phyloP scores from a whole-genome alignment of 1,284 basidiomycete species.

The Ustilago trichophora region DNA sequence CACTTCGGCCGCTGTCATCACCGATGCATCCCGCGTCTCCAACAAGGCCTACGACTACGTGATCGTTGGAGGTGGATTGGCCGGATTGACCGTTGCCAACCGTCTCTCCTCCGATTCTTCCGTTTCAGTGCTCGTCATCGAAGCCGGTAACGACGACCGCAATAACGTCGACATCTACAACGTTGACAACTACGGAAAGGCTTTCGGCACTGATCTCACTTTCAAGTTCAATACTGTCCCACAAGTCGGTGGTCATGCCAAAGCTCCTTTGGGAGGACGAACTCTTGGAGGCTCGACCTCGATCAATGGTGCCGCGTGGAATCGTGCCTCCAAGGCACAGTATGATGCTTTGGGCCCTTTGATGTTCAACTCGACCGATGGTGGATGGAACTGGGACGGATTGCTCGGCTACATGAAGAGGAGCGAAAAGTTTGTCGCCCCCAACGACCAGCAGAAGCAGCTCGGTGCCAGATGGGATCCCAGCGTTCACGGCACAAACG shows the following conservation, averaged over 20 bases:
- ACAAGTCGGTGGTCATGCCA: conserved; percentile 61
- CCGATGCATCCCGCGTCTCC: conserved; percentile 9
- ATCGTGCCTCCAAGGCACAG: conserved; percentile 72
- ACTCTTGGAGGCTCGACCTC: conserved; percentile 74
- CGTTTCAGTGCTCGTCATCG: conserved; percentile 61
- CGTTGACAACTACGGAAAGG: conserved; percentile 69
- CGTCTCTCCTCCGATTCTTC: conserved; percentile 58
- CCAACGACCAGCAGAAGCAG: conserved; percentile 70
- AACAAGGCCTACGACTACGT: conserved; percentile 61
- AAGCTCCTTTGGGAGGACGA: conserved; percentile 70
- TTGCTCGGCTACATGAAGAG: conserved; percentile 72
- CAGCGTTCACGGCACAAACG: conserved; percentile 70
- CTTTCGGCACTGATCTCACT: conserved; percentile 70
- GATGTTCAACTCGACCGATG: conserved; percentile 67
- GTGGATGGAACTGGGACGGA: conserved; percentile 72
- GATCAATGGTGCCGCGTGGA: conserved; percentile 74
- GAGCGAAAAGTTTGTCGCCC: conserved; percentile 72
- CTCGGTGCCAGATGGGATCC: conserved; percentile 70
- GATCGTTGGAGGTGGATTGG: conserved; percentile 57
- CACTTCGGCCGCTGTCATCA: conserved; percentile 17
- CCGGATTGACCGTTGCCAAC: conserved; percentile 60
- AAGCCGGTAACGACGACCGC: conserved; percentile 60
- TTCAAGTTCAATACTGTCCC: conserved; percentile 71
- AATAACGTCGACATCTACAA: conserved; percentile 28
- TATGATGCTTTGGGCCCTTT: conserved; percentile 73